Evolutionary conservation across 768 basidiomycete genomes (phyloP).

Genomic region (Termitomyces eurrhizus): DNA sequence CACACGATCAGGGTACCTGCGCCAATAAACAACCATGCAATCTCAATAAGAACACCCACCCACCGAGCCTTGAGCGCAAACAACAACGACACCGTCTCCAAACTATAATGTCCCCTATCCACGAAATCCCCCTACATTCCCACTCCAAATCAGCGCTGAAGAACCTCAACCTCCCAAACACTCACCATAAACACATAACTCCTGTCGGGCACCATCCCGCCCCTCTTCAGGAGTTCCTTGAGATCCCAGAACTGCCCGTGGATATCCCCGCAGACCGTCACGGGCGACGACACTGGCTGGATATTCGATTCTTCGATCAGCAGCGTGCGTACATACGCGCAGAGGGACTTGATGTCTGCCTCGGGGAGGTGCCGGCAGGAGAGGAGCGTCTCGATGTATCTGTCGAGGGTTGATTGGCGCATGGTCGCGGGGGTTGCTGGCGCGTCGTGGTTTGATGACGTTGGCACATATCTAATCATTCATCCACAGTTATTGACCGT

Average conservation of each 20-base stretch:
- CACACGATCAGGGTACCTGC: constrained; percentile 88
- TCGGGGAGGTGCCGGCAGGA: constrained; percentile 87
- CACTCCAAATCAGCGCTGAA: constrained; percentile 9
- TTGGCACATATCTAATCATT: not conserved
- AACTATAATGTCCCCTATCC: constrained; percentile 92
- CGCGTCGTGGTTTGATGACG: not conserved
- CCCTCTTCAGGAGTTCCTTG: constrained; percentile 82
- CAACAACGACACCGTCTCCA: constrained; percentile 90
- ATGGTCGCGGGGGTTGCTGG: constrained; percentile 10
- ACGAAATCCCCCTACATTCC: constrained; percentile 88
- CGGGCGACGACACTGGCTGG: constrained; percentile 92
- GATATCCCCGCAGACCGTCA: constrained; percentile 94
- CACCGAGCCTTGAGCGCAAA: constrained; percentile 88
- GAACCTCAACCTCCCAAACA: constrained; percentile 38
- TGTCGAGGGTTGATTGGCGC: constrained; percentile 46
- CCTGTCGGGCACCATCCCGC: constrained; percentile 80
- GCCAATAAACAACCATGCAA: not conserved
- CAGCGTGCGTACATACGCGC: constrained; percentile 83
- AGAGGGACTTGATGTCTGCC: constrained; percentile 88
- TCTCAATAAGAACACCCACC: constrained; percentile 8
- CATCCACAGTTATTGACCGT: not conserved
- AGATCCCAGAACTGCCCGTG: constrained; percentile 99
- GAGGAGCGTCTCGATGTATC: constrained; percentile 88
- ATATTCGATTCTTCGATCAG: constrained; percentile 97
- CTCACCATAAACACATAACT: constrained; percentile 97